phyloP scores from a whole-genome alignment of 306 rosid genomes.

The Begonia peltatifolia region DNA sequence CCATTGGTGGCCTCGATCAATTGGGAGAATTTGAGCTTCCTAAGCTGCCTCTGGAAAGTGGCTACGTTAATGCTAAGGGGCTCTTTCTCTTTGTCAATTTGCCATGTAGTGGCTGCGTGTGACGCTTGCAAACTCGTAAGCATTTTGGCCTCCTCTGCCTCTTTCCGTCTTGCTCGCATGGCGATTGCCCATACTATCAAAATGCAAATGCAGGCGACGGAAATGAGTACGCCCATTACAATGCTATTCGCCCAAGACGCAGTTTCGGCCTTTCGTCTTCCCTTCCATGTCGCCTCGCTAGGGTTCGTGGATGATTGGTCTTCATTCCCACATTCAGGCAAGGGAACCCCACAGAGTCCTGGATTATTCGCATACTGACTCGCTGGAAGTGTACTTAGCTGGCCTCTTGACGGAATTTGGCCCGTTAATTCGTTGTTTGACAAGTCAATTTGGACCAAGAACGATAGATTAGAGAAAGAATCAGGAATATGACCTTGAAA shows the following conservation, averaged over 20 bases:
- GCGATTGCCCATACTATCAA: constrained; percentile 87
- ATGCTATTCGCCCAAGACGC: constrained; percentile 76
- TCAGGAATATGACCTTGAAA: constrained; percentile 89
- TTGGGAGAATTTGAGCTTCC: constrained; percentile 94
- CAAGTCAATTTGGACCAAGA: constrained; percentile 84
- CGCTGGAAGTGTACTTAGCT: constrained; percentile 87
- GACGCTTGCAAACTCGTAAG: constrained; percentile 74
- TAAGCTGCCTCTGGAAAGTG: constrained; percentile 84
- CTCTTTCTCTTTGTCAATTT: constrained; percentile 91
- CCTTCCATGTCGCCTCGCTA: constrained; percentile 18
- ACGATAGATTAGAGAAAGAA: constrained; percentile 82
- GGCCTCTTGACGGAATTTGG: constrained; percentile 80
- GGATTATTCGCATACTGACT: constrained; percentile 79
- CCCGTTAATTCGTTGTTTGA: constrained; percentile 85
- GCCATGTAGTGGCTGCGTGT: constrained; percentile 95
- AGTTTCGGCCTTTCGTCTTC: constrained; percentile 28
- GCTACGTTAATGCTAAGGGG: constrained; percentile 93
- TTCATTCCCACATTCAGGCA: constrained; percentile 51
- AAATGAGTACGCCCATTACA: constrained; percentile 71
- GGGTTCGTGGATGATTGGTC: constrained; percentile 30
- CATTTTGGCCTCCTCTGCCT: constrained; percentile 85
- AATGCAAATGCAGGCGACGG: constrained; percentile 71
- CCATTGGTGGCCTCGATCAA: constrained; percentile 96
- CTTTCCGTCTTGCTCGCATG: constrained; percentile 68
- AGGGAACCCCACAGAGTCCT: constrained; percentile 93